These are phyloP conservation scores for Ganoderma multipileum DNA, from an alignment of 1,284 basidiomycete species.

Conservation along the genomic window DNA sequence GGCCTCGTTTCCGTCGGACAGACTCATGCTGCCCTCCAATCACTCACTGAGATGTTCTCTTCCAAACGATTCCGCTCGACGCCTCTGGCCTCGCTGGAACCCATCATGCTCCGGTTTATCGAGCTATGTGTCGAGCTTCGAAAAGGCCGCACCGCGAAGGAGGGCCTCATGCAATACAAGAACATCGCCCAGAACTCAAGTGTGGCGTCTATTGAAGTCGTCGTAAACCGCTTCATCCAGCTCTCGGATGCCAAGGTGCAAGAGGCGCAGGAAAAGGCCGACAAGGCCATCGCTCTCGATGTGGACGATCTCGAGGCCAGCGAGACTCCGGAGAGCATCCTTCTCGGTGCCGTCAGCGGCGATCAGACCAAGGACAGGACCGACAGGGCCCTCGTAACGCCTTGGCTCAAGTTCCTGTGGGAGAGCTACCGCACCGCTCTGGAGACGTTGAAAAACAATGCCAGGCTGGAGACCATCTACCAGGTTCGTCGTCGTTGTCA, in stretches of 20 bases:
- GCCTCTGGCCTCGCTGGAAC: constrained; percentile 89
- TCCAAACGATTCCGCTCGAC: constrained; percentile 96
- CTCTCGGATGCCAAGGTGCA: constrained; percentile 89
- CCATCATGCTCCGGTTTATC: constrained; percentile 93
- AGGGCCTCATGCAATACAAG: constrained; percentile 96
- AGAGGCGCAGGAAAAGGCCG: constrained; percentile 87
- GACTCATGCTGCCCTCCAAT: constrained; percentile 87
- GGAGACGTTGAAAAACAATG: constrained; percentile 98
- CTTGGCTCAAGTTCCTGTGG: constrained; percentile 99
- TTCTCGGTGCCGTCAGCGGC: constrained; percentile 88
- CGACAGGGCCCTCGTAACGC: constrained; percentile 94
- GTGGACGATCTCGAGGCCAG: constrained; percentile 91
- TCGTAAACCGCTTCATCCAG: constrained; percentile 90
- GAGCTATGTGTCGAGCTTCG: constrained; percentile 97
- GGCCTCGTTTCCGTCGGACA: constrained; percentile 92
- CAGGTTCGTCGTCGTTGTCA: constrained; percentile 67
- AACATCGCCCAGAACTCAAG: constrained; percentile 95
- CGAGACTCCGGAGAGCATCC: constrained; percentile 92
- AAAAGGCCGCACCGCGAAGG: constrained; percentile 93
- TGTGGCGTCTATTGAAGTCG: constrained; percentile 91
- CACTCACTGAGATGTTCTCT: constrained; percentile 90
- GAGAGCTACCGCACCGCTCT: constrained; percentile 97
- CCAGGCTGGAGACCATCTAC: constrained; percentile 92
- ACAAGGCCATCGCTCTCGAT: constrained; percentile 71
- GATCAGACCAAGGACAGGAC: constrained; percentile 96